phyloP scores from a whole-genome alignment of 2,329 filamentous ascomycete species.

The Trichoderma endophyticum region DNA sequence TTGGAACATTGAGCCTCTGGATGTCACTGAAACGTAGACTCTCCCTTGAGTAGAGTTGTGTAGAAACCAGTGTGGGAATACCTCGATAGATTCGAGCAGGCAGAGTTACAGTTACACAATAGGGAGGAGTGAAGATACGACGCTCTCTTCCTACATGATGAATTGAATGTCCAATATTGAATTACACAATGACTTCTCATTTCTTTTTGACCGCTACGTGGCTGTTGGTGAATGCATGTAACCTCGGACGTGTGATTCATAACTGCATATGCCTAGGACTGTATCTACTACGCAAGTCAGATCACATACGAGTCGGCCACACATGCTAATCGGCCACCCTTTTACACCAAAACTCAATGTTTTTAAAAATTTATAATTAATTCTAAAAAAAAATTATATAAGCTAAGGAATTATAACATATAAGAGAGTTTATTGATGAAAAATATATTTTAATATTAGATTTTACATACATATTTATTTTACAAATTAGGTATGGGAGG shows the following conservation, averaged over 20 bases:
- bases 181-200: background rate
- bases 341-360: no score
- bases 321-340: no score
- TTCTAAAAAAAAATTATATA: no score
- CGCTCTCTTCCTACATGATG: conserved; percentile 11
- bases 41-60: background rate
- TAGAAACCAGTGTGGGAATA: background rate
- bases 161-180: conserved; percentile 1
- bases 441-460: no score
- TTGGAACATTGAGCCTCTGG: conserved; percentile 90
- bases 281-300: no score
- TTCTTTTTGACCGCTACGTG: background rate
- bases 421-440: no score
- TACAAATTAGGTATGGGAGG: no score
- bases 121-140: background rate
- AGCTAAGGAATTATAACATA: no score
- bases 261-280: no score
- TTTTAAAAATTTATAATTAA: no score
- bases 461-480: no score
- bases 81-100: background rate
- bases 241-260: background rate
- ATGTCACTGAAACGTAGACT: conserved; percentile 37
- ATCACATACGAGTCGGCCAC: no score
- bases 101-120: background rate
- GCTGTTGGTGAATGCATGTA: background rate